Evolutionary conservation across 345 rosid genomes (phyloP), one percentile per base, ranked within the genome.

Genomic region (Salix viminalis): DNA sequence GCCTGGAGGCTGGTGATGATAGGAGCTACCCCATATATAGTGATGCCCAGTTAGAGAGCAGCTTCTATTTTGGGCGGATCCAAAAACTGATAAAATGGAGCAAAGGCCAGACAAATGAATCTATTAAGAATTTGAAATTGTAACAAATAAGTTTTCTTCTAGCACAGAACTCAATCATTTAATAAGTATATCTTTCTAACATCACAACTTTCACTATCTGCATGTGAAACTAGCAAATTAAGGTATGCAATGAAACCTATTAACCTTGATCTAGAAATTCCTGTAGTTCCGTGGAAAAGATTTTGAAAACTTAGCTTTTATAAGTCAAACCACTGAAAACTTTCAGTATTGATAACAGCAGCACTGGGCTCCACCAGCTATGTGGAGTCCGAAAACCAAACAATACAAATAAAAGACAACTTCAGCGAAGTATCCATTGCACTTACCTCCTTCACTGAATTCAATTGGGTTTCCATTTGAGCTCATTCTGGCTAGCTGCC

Each of bases 51-150:
- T 89, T 62, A 85, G 84, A 76, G 93, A 74, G 64, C 75, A 73
- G 81, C 89, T 89, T 84, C 94, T 97, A 78, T 86, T 89, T 77
- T 90, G 86, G 77, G 93, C 82, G 81, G 97, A 87, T 80, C 92
- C 97, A 81, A 84, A 89, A 82, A 83, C 97, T 87, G 85, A 75
- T 52, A 70, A 77, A 65, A 77, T 36, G 24, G 36, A 75, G 70
- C 32, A 66, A 71, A 54, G 26, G 52, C 70, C 73, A 70, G 72
- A 32, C 56, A 26, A 62, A 77, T 52, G 32, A 66, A 69, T 69
- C 48, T 36, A 42, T 24, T 69, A n/a, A 48, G 44, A 30, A 62
- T 32, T 36, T 16, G 48, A 52, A 24, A 37, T 11, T 6, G 50
- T 9, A n/a, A 37, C 50, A 4, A 48, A 26, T 37, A 14, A 18